Evolutionary conservation across 2,329 filamentous ascomycete genomes (phyloP), one percentile per base, ranked within the genome.

Genomic region (Colletotrichum lini): DNA sequence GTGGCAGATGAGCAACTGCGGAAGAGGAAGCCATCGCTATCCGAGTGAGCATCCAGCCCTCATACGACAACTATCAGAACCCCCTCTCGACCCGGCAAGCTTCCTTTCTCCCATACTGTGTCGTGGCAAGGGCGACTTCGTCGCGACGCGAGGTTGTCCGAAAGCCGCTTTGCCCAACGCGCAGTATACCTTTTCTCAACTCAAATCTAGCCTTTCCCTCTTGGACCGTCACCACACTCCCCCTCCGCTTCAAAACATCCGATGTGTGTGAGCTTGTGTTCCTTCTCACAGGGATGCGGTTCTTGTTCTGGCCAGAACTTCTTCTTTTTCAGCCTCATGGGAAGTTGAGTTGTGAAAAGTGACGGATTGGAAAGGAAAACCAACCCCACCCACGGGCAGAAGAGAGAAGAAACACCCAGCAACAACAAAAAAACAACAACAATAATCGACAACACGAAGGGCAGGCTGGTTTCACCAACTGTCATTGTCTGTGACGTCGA

Each of bases 221-320:
- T 23, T 35, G 45, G 30, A 18, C 12, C 30, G 59, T 52, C 40
- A 35, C 44, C n/a, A 12, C 18, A 35, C 40, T 21, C n/a, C 56
- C 35, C 38, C 21, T n/a, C 23, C 18, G 35, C 52, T 57, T 57
- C 50, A 23, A 67, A 62, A 67, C 67, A 62, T 70, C 67, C 63
- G 67, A 70, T 62, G 67, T 67, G 67, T 67, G 56, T 57, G 67
- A 70, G 57, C 56, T 6, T 52, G 30, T 23, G 23, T 57, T 40
- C 35, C 13, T 26, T 18, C 47, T 42, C n/a, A 42, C 45, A 30
- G 30, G 52, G 52, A 16, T 30, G 3, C 52, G 52, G 30, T 13
- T 30, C 30, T 30, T 30, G 30, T 30, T 30, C 30, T 8, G n/a
- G 6, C 26, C 52, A 16, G 30, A 38, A 4, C n/a, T 35, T 26